Percentiles rank a stretch among this genome's conserved stretches.
These are phyloP conservation scores for Calonectria pteridis DNA, from an alignment of 2,329 filamentous ascomycete species.

Conservation along the genomic window DNA sequence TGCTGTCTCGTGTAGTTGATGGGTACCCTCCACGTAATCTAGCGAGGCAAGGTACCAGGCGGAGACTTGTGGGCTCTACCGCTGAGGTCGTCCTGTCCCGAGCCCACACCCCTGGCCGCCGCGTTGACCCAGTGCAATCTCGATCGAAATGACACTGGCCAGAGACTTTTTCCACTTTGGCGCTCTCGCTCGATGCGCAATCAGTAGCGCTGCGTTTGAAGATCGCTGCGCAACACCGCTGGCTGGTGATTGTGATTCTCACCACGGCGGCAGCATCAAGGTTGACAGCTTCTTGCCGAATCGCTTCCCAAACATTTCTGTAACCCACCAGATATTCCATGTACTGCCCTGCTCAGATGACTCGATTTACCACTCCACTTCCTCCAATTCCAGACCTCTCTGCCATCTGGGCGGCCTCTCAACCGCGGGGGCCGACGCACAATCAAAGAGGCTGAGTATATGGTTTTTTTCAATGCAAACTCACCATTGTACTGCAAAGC, in stretches of 20 bases:
- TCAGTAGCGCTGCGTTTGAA: background rate
- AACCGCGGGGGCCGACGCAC: constrained; percentile 29
- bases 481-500: background rate
- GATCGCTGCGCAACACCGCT: background rate
- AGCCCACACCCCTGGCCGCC: background rate
- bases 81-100: constrained; percentile 10
- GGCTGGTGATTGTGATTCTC: background rate
- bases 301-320: background rate
- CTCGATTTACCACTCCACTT: background rate
- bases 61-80: background rate
- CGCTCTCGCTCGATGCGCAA: background rate
- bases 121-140: constrained; percentile 14
- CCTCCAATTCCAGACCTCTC: constrained; percentile 10
- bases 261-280: background rate
- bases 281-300: background rate
- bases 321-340: background rate
- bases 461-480: constrained; percentile 9
- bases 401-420: constrained; percentile 38
- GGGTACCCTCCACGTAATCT: constrained; percentile 16
- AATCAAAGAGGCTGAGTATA: constrained; percentile 36
- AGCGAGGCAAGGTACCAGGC: background rate
- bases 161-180: constrained; percentile 11
- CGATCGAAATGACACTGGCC: constrained; percentile 11
- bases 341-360: background rate
- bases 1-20: background rate